A percentile compares a stretch with the other conserved stretches of the same genome.
These are phyloP conservation scores for Daldinia sp. DNA, from an alignment of 2,329 filamentous ascomycete species.

Conservation along the genomic window DNA sequence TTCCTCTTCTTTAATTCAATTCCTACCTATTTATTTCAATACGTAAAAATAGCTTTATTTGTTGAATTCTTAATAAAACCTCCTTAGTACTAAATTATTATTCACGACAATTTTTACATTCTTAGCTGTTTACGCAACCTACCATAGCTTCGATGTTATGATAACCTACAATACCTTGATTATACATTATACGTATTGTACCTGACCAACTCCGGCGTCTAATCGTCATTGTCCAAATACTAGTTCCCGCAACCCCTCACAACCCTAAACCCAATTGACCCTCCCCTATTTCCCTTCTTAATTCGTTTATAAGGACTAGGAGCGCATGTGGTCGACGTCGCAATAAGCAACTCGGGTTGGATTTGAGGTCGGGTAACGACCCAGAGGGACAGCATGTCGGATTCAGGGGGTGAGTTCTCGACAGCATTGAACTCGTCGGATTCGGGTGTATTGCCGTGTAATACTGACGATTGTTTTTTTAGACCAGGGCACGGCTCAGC, in stretches of 20 bases:
- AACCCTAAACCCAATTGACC: background rate
- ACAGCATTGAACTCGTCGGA: background rate
- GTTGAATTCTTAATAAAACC: constrained; percentile 10
- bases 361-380: constrained; percentile 19
- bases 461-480: constrained; percentile 9
- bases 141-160: no score
- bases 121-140: no score
- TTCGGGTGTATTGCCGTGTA: background rate
- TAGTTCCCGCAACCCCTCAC: background rate
- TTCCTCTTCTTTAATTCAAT: constrained; percentile 8
- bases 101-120: no score
- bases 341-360: constrained; percentile 9
- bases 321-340: constrained; percentile 13
- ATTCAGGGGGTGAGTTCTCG: constrained; percentile 22
- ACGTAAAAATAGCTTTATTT: constrained; percentile 11
- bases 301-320: background rate
- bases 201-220: constrained; percentile 2
- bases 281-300: background rate
- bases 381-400: constrained; percentile 22
- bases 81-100: constrained; percentile 16
- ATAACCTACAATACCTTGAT: background rate
- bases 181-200: background rate
- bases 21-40: constrained; percentile 3
- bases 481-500: constrained; percentile 41
- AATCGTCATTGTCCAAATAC: constrained; percentile 7